Evolutionary conservation across 2,329 filamentous ascomycete genomes (phyloP), one percentile per base, ranked within the genome.

Genomic region (Torrubiella hemipterigena): DNA sequence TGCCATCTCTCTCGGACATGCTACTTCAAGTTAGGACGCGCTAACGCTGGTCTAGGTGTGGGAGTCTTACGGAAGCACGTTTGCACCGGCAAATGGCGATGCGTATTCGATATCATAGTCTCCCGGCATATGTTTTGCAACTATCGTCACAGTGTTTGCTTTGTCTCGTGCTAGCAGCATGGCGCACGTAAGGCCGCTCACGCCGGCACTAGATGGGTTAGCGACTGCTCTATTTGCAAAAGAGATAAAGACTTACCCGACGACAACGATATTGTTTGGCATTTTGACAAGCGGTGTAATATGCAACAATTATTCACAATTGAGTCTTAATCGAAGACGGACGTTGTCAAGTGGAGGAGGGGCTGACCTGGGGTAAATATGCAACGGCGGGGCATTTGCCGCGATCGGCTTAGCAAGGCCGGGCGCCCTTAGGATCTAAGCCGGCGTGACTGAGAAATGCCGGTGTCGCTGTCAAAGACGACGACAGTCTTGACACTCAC

Each of bases 51-150:
- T 38, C 7, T 35, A n/a, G 13, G 34, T 23, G 31, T 21, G 23
- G 22, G 31, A 16, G 5, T 63, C 76, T 38, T 46, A 82, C 77
- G 81, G 84, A 37, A 80, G 53, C 47, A 76, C 77, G 48, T 91
- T 89, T 38, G 84, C 85, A 11, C 85, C 85, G 4, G 85, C 85
- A 81, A 83, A 93, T 1, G 84, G 85, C 6, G 83, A 93, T 1
- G 83, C 78, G 52, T 94, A 95, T 62, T 93, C 81, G 42, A 87
- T 79, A 42, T 89, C 81, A 54, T 89, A 91, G 59, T 95, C 87
- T 21, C 87, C 87, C 0, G 87, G 87, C 80, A 94, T 91, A 51
- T 93, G 81, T 49, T 89, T 93, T 5, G 84, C 80, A 19, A 85
- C 63, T 21, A 93, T 63, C 1, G 81, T 86, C 40, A 93, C 51